Base-by-base conservation (phyloP, 1,284 basidiomycete species). In the Blastosporella zonata region DNA sequence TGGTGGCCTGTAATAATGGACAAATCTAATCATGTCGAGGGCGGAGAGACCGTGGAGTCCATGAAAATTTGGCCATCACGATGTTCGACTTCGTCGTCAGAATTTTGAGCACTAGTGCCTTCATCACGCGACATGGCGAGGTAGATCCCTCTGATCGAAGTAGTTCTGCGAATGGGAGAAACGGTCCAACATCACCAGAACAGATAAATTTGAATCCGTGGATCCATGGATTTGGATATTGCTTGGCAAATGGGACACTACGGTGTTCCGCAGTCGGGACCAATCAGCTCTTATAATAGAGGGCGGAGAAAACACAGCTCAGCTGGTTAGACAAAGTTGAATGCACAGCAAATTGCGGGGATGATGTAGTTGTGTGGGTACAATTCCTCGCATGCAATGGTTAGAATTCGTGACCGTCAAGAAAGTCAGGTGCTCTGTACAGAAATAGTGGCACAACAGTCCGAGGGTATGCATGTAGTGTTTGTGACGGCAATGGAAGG, bases 251-350 rank as follows among this genome's bases (percentile, higher is more conserved):
- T 7, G 31, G 52, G 52, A 25, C 33, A 17, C 12, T 36, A 39
- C 52, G 52, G 49, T 36, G 31, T 45, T 40, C 52, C 52, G 52
- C 29, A 22, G 8, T 42, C 48, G 34, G 38, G n/a, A 21, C 17
- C 41, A 42, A 17, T 34, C 37, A 12, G 7, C 21, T 42, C 45
- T 46, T 44, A 47, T 36, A 39, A 50, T 47, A 47, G 42, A 13
- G 6, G n/a, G 29, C 22, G n/a, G 4, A 13, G 15, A 6, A 15
- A 21, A 1, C 38, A 43, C 21, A 5, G n/a, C 17, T 21, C 33
- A 45, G 17, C 13, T 23, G 29, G 15, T 27, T 6, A 22, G 21
- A 15, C 23, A 8, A 27, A 15, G 3, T 13, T 31, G 29, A 31
- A 31, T 12, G 13, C 3, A 27, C 25, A 27, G 5, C 5, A 27